Conservation (phyloP, 441 rosid species). For the Erodium trifolium region DNA sequence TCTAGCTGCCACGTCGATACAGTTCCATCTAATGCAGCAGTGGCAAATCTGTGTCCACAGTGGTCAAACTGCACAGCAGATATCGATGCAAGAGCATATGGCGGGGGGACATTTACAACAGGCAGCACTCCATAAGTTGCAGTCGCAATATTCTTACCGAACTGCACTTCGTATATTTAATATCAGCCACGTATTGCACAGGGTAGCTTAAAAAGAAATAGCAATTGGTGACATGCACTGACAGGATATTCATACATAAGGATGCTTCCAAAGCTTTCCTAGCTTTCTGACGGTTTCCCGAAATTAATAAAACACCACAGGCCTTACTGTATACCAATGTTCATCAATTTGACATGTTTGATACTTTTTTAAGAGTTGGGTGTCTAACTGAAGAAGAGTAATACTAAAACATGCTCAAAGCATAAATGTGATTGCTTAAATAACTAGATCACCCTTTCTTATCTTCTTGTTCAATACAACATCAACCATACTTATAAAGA, state of each 20-base stretch:
- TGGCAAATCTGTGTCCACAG: constrained; percentile 85
- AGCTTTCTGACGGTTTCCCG: background rate
- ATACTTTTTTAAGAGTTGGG: background rate
- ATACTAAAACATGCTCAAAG: background rate
- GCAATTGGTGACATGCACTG: constrained; percentile 9
- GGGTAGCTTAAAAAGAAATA: constrained; percentile 14
- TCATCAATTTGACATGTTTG: background rate
- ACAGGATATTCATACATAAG: constrained; percentile 6
- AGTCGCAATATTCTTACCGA: constrained; percentile 68
- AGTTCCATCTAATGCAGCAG: constrained; percentile 86
- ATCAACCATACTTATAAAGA: no score
- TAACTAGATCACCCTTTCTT: no score
- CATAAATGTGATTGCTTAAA: no score
- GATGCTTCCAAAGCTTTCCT: background rate
- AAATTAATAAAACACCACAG: constrained; percentile 5
- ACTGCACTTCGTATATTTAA: constrained; percentile 42
- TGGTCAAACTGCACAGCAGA: constrained; percentile 80
- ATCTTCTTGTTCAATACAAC: no score
- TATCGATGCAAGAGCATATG: constrained; percentile 83
- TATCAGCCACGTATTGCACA: constrained; percentile 22
- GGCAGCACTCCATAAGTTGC: constrained; percentile 92
- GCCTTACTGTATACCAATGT: background rate
- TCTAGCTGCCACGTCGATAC: constrained; percentile 92
- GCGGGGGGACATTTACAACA: constrained; percentile 82
- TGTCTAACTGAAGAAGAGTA: background rate